Evolutionary conservation across 1,139 yeast genomes (phyloP).

Genomic region (Sugiyamaella pinicola): DNA sequence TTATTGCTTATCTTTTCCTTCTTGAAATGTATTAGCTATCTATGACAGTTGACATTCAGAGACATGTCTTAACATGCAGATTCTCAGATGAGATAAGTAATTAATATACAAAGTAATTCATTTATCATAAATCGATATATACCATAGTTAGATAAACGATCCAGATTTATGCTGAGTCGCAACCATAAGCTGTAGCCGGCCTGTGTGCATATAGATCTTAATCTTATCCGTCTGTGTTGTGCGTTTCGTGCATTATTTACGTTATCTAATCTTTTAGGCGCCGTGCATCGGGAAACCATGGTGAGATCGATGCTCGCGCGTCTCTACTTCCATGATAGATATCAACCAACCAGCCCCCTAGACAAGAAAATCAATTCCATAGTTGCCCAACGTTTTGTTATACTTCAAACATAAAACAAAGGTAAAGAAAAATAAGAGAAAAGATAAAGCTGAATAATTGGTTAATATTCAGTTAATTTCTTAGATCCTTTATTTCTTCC

Average conservation of each 20-base stretch:
- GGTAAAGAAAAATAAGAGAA: no score
- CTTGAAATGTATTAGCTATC: no score
- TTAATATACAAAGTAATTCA: no score
- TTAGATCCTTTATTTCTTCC: background rate
- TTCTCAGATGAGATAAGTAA: no score
- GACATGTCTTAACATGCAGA: no score
- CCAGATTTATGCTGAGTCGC: background rate
- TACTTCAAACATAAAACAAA: background rate
- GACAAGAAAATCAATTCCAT: background rate
- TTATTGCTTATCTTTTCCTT: no score
- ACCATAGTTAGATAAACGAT: background rate
- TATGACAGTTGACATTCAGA: no score
- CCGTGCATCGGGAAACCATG: constrained; percentile 10
- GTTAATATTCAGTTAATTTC: no score
- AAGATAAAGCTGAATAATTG: no score
- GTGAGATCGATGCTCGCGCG: constrained; percentile 4
- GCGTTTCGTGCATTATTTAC: constrained; percentile 4
- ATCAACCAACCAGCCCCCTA: constrained; percentile 1
- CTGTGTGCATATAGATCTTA: no score
- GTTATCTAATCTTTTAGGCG: constrained; percentile 15
- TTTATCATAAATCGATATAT: background rate
- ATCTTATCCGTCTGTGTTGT: background rate
- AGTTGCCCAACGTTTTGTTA: background rate
- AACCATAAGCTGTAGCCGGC: no score
- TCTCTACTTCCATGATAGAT: constrained; percentile 6